phyloP scores from a whole-genome alignment of 164 flowering plant species.

The Chimonanthus salicifolius region DNA sequence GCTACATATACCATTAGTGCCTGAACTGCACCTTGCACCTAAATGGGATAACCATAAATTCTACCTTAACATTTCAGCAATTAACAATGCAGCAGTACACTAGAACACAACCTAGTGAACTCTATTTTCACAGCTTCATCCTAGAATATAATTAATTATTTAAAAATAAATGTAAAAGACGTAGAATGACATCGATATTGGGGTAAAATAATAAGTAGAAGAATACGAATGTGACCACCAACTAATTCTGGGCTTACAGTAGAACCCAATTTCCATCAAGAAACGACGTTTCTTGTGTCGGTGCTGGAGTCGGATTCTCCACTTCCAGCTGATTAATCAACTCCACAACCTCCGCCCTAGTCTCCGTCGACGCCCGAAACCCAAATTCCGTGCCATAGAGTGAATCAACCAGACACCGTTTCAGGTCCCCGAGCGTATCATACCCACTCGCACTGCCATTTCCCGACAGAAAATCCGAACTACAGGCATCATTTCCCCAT shows the following conservation, averaged over 20 bases:
- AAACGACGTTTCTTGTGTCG: conserved; percentile 43
- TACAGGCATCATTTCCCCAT: conserved; percentile 45
- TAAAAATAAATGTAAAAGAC: neutral
- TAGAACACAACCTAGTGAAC: neutral
- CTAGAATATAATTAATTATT: too few species aligned
- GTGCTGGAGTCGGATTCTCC: conserved; percentile 67
- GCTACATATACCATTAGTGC: too few species aligned
- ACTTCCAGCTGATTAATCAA: conserved; percentile 77
- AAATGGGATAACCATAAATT: too few species aligned
- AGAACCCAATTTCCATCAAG: conserved; percentile 94
- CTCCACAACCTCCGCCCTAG: conserved; percentile 82
- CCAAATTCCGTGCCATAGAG: conserved; percentile 78
- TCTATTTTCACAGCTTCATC: neutral
- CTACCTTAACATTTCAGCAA: too few species aligned
- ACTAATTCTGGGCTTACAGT: conserved; percentile 44
- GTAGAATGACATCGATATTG: neutral
- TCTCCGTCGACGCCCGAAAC: conserved; percentile 58
- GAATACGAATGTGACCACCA: neutral
- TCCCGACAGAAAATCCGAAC: conserved; percentile 12
- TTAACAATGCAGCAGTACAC: neutral
- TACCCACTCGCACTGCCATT: conserved; percentile 23
- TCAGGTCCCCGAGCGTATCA: conserved; percentile 46
- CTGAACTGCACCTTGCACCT: too few species aligned
- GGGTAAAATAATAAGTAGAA: neutral
- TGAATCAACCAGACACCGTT: conserved; percentile 71